Percentiles rank a stretch among this genome's conserved stretches.
These are phyloP conservation scores for Berkeleyomyces rouxiae DNA, from an alignment of 2,329 filamentous ascomycete species.

Conservation along the genomic window DNA sequence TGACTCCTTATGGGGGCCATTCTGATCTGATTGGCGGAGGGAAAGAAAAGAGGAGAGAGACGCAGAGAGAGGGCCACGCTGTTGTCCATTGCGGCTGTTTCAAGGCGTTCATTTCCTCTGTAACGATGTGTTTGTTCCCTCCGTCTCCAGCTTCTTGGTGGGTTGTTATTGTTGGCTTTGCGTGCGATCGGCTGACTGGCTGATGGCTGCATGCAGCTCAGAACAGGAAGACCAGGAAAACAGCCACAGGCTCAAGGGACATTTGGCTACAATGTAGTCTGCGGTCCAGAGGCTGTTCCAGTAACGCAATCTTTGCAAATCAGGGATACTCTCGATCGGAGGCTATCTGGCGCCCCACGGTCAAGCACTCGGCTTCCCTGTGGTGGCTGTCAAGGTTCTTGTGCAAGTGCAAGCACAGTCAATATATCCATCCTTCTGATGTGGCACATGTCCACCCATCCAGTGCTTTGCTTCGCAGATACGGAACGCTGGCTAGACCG, in stretches of 20 bases:
- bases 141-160: neutral
- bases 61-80: neutral
- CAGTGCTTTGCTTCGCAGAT: too few species aligned
- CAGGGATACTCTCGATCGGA: neutral
- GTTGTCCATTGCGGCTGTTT: neutral
- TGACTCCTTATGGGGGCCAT: neutral
- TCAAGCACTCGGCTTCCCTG: too few species aligned
- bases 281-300: neutral
- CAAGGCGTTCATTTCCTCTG: neutral
- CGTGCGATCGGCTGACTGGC: neutral
- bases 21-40: neutral
- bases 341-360: too few species aligned
- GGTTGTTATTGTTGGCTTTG: neutral
- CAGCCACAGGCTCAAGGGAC: neutral
- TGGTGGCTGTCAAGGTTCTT: too few species aligned
- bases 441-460: too few species aligned
- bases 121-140: neutral
- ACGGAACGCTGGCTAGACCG: too few species aligned
- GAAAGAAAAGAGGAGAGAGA: neutral
- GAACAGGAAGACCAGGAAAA: neutral
- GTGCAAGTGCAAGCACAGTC: too few species aligned
- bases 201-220: neutral
- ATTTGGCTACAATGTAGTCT: neutral
- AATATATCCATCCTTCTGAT: too few species aligned
- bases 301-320: neutral